Percentiles rank a stretch among this genome's conserved stretches.
These are phyloP conservation scores for Mycothermus thermophilus DNA, from an alignment of 495 filamentous ascomycete species.

Conservation along the genomic window DNA sequence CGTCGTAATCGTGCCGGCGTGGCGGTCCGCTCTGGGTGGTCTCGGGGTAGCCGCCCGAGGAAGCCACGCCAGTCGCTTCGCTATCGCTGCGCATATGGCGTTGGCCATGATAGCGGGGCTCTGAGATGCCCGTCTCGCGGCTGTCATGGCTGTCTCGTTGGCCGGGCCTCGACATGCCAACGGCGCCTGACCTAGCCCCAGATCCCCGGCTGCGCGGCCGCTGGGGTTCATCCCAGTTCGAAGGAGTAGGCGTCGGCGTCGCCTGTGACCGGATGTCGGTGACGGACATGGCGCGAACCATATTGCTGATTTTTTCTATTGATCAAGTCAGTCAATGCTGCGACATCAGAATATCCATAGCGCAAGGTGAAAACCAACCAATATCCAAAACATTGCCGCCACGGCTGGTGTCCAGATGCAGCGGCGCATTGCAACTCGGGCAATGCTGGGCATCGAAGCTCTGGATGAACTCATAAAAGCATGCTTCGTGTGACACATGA, in stretches of 20 bases:
- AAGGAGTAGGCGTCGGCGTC: constrained; percentile 31
- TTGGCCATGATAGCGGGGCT: constrained; percentile 48
- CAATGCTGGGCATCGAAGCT: constrained; percentile 93
- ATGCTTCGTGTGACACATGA: constrained; percentile 95
- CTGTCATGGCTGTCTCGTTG: constrained; percentile 37
- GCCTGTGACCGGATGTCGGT: constrained; percentile 45
- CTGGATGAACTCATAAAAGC: constrained; percentile 97
- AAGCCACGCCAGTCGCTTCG: constrained; percentile 57
- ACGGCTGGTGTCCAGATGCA: constrained; percentile 87
- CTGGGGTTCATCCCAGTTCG: constrained; percentile 37
- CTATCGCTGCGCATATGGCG: constrained; percentile 62
- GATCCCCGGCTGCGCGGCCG: constrained; percentile 38
- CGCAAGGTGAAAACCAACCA: too few relatives aligned
- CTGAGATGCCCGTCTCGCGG: constrained; percentile 41
- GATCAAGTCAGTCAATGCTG: too few relatives aligned
- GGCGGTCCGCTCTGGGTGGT: constrained; percentile 41
- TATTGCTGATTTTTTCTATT: constrained; percentile 85
- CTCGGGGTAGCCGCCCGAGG: constrained; percentile 64
- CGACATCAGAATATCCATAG: too few relatives aligned
- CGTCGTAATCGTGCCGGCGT: constrained; percentile 84
- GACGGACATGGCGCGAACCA: constrained; percentile 72
- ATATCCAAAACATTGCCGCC: constrained; percentile 92
- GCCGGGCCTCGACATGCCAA: constrained; percentile 20
- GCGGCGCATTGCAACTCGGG: constrained; percentile 82
- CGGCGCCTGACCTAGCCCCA: constrained; percentile 21